Evolutionary conservation across 306 rosid genomes (phyloP), one percentile per base, ranked within the genome.

Genomic region (Lotus japonicus): DNA sequence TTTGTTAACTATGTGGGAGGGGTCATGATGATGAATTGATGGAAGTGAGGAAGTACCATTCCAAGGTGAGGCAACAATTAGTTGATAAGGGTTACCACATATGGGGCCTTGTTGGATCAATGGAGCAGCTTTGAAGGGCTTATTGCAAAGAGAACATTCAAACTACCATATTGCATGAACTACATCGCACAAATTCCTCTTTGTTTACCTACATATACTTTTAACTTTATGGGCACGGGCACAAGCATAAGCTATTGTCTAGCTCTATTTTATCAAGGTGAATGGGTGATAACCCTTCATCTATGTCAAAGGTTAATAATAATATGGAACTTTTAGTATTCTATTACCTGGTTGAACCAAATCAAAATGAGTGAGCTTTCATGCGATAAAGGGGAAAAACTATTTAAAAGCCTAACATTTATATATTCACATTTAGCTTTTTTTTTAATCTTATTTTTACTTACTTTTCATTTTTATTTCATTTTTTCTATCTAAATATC

Each of bases 81-180:
- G 63, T 80, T 5, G 70, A 78, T 41, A 84, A 82, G 59, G 88
- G 95, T n/a, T 76, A 86, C 28, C 86, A 77, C 57, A 80, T 84
- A n/a, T 82, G 86, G 89, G 89, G 91, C 28, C 84, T 86, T 14
- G 44, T 80, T 3, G 91, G 87, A 84, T 51, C 91, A 82, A 45
- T 86, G 89, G 87, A 88, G 89, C 80, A 86, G 86, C 13, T 80
- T 88, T 72, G 83, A 84, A 17, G 95, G 91, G 2, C 71, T 74
- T 78, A 11, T 39, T 23, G 77, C 82, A 1, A 71, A 82, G 72
- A 80, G 92, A 72, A 71, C 85, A 70, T 89, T 86, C 78, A 84
- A 89, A 72, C 76, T 89, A 33, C 88, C 92, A 3, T 84, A 89
- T 58, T 82, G 88, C 66, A 84, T 89, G 46, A 84, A 86, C 43